Evolutionary conservation across 2,329 filamentous ascomycete genomes (phyloP).

Genomic region (Ceratocystis eucalypticola): DNA sequence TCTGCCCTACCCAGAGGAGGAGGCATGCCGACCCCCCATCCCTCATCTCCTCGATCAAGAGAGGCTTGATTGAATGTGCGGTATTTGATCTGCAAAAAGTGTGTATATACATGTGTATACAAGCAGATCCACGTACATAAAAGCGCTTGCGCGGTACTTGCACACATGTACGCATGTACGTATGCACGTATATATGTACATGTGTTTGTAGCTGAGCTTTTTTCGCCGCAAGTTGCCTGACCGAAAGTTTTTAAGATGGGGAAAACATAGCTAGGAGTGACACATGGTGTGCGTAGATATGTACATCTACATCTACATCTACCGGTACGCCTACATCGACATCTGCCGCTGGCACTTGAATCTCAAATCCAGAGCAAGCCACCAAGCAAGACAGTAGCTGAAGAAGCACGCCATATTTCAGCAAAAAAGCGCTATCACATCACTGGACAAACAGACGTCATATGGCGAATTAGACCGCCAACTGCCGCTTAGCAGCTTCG

Average conservation of each 20-base stretch:
- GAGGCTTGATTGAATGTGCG: background rate
- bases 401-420: background rate
- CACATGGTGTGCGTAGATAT: background rate
- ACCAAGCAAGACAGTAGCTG: background rate
- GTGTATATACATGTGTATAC: background rate
- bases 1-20: no score
- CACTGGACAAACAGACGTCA: background rate
- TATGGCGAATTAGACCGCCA: background rate
- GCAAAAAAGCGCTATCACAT: background rate
- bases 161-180: background rate
- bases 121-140: background rate
- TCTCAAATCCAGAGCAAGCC: background rate
- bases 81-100: background rate
- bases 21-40: no score
- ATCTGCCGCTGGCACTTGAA: background rate
- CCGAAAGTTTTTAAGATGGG: no score
- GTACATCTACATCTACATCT: background rate
- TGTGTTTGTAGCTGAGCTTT: background rate
- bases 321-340: background rate
- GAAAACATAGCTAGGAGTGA: no score
- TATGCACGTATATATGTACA: background rate
- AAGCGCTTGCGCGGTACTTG: background rate
- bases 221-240: background rate
- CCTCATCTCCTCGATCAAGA: background rate
- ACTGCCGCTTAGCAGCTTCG: no score